Evolutionary conservation across 176 grass and related monocot species (phyloP).

Genomic region (Musa beccarii): DNA sequence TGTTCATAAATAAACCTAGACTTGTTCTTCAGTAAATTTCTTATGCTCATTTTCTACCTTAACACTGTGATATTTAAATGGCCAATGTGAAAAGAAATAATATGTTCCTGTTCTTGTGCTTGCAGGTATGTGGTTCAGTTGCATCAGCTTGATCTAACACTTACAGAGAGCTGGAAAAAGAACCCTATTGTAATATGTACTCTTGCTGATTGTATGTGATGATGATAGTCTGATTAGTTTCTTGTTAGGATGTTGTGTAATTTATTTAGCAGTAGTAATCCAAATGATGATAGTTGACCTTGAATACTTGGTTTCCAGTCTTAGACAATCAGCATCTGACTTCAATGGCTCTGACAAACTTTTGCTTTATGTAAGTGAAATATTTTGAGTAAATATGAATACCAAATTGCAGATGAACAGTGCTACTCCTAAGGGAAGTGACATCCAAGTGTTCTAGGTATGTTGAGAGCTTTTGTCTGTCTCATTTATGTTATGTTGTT

Average conservation of each 20-base stretch:
- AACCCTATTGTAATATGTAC: not conserved
- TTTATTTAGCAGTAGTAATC: not conserved
- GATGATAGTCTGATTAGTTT: conserved; percentile 3
- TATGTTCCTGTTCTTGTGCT: not conserved
- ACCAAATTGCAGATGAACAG: not conserved
- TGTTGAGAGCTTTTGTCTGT: not conserved
- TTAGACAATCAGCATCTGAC: not conserved
- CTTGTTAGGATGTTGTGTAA: conserved; percentile 7
- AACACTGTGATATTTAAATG: not conserved
- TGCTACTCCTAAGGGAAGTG: not conserved
- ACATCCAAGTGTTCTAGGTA: not conserved
- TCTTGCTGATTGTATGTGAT: conserved; percentile 6
- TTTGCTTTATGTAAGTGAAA: conserved; percentile 4
- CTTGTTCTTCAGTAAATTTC: not conserved
- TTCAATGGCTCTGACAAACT: not conserved
- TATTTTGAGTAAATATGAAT: conserved; percentile 3
- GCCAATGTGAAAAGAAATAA: not conserved
- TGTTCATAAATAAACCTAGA: not conserved
- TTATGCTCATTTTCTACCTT: too few species aligned
- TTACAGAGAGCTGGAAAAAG: conserved; percentile 6
- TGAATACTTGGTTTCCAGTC: not conserved
- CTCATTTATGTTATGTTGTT: not conserved
- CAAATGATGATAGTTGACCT: conserved; percentile 1
- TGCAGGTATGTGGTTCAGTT: not conserved
- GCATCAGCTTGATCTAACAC: conserved; percentile 2